Base-by-base conservation (phyloP, 768 basidiomycete species). In the Pleurotus salmoneostramineus region DNA sequence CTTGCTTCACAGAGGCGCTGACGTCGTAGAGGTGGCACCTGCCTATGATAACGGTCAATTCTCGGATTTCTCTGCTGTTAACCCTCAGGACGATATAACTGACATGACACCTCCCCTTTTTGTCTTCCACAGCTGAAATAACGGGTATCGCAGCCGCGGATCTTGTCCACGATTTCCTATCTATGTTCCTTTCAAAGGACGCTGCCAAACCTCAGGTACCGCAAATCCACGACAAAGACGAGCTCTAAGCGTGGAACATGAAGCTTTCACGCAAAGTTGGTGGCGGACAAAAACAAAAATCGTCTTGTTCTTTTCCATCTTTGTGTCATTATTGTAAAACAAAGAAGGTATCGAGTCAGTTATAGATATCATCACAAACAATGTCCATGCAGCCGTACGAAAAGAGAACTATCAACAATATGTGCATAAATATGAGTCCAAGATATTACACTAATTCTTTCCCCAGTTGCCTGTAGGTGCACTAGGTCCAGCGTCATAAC, bases 21-120 rank as follows among this genome's bases (percentile, higher is more conserved):
- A 90, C 64, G 71, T 90, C 51, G 85, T 91, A 32, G 88, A 89
- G 68, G 89, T 91, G 33, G 73, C 87, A 1, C 88, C 89, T 7
- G 82, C 86, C 12, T 89, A 90, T 68, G 88, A 88, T 69, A 76
- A 84, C 60, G 87, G 86, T 84, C 58, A 46, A 14, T 15, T 43
- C 43, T 55, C 45, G 50, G 48, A 21, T 14, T 42, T 15, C 42
- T 33, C 17, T 33, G 43, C 31, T 33, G 31, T 34, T 35, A 52
- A 49, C 27, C 27, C 15, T 33, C 11, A 58, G 17, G 15, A 34
- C 46, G 51, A 42, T 49, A 14, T 61, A 37, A 32, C 52, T 54
- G 34, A 54, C 52, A 54, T 17, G 40, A n/a, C n/a, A n/a, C n/a
- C n/a, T n/a, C n/a, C n/a, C 37, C 7, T 45, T 8, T 15, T 55